Evolutionary conservation across 164 flowering plant genomes (phyloP).

Genomic region (Platanus orientalis): DNA sequence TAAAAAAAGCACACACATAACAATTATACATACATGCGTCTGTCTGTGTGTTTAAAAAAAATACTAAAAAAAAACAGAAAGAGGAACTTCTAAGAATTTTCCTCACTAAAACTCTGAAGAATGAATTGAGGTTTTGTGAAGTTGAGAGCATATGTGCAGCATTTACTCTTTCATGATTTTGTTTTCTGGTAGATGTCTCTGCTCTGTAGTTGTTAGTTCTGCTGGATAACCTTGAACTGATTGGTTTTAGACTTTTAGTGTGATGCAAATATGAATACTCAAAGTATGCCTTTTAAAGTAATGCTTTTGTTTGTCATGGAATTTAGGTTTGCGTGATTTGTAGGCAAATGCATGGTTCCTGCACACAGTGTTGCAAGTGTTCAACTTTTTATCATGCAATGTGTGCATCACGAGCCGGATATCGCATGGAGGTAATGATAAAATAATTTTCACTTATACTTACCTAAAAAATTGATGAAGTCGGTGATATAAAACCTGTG

Average conservation of each 20-base stretch:
- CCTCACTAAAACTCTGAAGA: too few relatives aligned
- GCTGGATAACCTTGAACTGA: too few relatives aligned
- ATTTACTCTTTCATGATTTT: background rate
- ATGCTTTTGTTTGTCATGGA: background rate
- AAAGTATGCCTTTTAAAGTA: background rate
- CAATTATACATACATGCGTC: too few relatives aligned
- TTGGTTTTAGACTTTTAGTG: too few relatives aligned
- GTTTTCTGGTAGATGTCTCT: background rate
- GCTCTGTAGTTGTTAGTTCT: background rate
- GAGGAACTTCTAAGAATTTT: too few relatives aligned
- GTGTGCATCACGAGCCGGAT: constrained; percentile 99
- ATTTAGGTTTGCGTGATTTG: constrained; percentile 86
- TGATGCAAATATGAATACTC: background rate
- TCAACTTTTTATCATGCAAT: constrained; percentile 90
- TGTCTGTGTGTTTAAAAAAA: too few relatives aligned
- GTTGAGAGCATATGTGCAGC: too few relatives aligned
- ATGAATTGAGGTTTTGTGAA: too few relatives aligned
- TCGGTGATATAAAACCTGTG: background rate
- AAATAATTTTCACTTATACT: background rate
- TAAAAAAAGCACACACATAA: too few relatives aligned
- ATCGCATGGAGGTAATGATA: constrained; percentile 80
- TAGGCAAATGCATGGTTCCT: constrained; percentile 95
- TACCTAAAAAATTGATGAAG: too few relatives aligned
- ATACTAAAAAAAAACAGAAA: too few relatives aligned
- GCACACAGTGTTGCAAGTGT: constrained; percentile 92